Evolutionary conservation across 139 green algal genomes (phyloP).

Genomic region (Monoraphidium neglectum): DNA sequence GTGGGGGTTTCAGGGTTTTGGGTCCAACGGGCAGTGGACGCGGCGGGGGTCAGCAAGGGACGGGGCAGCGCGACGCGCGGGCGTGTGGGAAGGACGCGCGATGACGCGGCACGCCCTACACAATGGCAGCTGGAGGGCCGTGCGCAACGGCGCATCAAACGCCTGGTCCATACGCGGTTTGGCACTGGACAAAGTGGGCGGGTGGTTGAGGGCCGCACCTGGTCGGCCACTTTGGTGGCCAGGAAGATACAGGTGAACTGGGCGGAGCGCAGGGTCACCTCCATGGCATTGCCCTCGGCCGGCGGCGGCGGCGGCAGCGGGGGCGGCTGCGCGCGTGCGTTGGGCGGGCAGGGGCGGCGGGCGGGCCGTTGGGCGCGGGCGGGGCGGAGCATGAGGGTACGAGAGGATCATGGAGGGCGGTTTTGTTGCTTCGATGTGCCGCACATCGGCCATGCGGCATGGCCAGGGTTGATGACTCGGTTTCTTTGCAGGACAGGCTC

Average conservation of each 20-base stretch:
- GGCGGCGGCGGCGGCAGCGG: not conserved
- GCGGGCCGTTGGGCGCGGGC: not conserved
- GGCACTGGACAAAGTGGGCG: too few relatives aligned
- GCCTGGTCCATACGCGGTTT: too few relatives aligned
- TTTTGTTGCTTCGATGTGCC: not conserved
- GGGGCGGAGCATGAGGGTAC: not conserved
- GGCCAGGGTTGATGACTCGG: not conserved
- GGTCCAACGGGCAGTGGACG: too few relatives aligned
- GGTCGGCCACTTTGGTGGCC: slow-evolving; percentile 44
- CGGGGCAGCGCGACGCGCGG: too few relatives aligned
- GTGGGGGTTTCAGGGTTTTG: too few relatives aligned
- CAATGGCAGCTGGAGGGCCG: too few relatives aligned
- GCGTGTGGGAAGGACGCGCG: too few relatives aligned
- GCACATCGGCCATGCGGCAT: not conserved
- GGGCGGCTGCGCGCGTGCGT: not conserved
- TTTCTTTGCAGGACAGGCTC: not conserved
- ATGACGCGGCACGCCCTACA: too few relatives aligned
- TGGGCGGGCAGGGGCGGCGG: not conserved
- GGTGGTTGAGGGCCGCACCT: too few relatives aligned
- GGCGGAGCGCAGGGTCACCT: slow-evolving; percentile 37
- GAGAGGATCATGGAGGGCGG: not conserved
- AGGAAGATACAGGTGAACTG: slow-evolving; percentile 46
- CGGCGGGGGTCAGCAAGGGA: too few relatives aligned
- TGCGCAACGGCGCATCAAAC: too few relatives aligned
- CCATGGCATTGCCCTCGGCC: not conserved